Conservation (phyloP, 768 basidiomycete genomes). For the Podaxis rugospora region DNA sequence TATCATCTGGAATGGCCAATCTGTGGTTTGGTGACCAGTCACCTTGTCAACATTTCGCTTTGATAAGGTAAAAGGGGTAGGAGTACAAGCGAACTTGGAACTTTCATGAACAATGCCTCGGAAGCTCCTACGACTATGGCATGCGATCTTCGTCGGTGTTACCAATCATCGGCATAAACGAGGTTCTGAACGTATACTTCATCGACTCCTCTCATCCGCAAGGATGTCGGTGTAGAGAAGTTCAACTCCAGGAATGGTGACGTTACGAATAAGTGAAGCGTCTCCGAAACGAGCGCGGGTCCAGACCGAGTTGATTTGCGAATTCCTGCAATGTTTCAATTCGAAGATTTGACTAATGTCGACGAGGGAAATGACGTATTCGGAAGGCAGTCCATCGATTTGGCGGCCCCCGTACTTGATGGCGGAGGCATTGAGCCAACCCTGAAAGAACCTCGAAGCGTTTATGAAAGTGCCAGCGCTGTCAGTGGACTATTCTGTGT, state of each 20-base stretch:
- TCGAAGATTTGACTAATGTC: too few relatives aligned
- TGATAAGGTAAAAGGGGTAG: neutral
- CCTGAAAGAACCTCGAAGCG: constrained; percentile 28
- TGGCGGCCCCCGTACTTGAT: constrained; percentile 34
- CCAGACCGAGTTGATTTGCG: neutral
- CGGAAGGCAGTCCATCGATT: constrained; percentile 13
- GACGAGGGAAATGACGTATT: constrained; percentile 5
- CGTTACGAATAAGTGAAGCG: neutral
- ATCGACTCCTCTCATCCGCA: neutral
- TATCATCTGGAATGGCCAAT: neutral
- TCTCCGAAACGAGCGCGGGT: neutral
- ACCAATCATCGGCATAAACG: neutral
- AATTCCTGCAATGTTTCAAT: neutral
- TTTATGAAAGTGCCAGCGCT: constrained; percentile 13
- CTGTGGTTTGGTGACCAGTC: neutral
- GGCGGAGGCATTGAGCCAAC: constrained; percentile 37
- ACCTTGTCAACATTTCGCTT: neutral
- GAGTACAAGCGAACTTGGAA: neutral
- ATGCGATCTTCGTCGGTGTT: neutral
- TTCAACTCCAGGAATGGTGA: constrained; percentile 1
- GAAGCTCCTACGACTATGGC: neutral
- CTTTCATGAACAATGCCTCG: neutral
- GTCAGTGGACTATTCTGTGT: neutral
- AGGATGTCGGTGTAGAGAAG: neutral
- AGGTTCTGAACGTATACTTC: neutral